phyloP scores from a whole-genome alignment of 768 basidiomycete species.

The Lentinula sp. region DNA sequence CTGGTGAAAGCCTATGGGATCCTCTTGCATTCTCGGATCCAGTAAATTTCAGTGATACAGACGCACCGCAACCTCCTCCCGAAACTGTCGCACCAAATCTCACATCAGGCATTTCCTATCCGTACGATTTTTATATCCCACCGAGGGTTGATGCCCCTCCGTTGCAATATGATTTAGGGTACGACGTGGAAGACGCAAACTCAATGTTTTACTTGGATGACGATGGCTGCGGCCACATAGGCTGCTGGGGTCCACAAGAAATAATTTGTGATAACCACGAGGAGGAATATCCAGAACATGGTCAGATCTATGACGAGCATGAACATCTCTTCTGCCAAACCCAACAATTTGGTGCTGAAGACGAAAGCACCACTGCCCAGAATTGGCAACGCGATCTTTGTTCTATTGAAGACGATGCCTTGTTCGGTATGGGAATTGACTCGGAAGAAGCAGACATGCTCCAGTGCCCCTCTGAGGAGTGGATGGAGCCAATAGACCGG shows the following conservation, averaged over 20 bases:
- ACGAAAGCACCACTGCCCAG: background rate
- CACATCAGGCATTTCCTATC: background rate
- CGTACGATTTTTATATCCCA: slow-evolving; percentile 1
- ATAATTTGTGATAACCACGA: background rate
- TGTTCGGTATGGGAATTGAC: background rate
- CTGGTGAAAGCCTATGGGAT: background rate
- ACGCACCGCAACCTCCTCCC: background rate
- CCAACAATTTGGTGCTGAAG: background rate
- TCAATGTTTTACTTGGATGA: background rate
- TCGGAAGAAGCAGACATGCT: background rate
- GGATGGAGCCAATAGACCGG: background rate
- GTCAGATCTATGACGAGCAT: background rate
- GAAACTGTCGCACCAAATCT: background rate
- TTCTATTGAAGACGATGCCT: background rate
- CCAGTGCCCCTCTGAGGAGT: background rate
- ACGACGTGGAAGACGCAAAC: background rate
- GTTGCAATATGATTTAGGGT: background rate
- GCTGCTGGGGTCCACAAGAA: background rate
- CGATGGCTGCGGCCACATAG: background rate
- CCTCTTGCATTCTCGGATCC: background rate
- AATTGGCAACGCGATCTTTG: background rate
- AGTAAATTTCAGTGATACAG: background rate
- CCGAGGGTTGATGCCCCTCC: slow-evolving; percentile 1
- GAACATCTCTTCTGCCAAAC: background rate
- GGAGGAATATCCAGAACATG: background rate